A percentile compares a stretch with the other conserved stretches of the same genome.
phyloP scores from a whole-genome alignment of 495 filamentous ascomycete species.

The Usnea hakonensis region DNA sequence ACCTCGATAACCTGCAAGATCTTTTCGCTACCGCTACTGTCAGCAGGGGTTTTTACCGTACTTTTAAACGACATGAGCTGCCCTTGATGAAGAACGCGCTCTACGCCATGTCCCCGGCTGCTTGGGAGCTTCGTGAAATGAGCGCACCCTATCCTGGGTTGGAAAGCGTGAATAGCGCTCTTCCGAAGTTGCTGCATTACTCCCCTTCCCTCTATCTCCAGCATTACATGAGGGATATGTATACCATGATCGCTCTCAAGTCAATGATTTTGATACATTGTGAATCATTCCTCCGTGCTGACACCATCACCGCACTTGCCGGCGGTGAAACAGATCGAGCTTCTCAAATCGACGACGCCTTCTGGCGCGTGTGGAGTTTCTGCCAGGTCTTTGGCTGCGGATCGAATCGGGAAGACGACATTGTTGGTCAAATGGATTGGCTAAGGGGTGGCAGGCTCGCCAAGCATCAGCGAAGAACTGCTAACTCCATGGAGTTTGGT shows the following conservation, averaged over 20 bases:
- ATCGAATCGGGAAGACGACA: constrained; percentile 53
- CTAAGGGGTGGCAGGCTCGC: constrained; percentile 50
- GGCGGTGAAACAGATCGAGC: constrained; percentile 43
- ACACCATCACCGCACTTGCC: constrained; percentile 49
- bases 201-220: constrained; percentile 49
- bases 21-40: constrained; percentile 50
- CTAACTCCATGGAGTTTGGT: constrained; percentile 35
- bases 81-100: constrained; percentile 47
- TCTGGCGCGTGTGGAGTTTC: constrained; percentile 66
- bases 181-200: constrained; percentile 45
- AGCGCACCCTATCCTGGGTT: constrained; percentile 47
- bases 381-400: constrained; percentile 57
- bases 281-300: constrained; percentile 48
- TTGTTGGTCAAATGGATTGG: constrained; percentile 60
- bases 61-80: constrained; percentile 55
- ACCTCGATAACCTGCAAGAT: constrained; percentile 46
- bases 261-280: constrained; percentile 53
- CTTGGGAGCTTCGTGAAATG: constrained; percentile 60
- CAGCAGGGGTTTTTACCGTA: constrained; percentile 51
- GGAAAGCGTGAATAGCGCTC: constrained; percentile 39
- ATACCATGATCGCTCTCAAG: constrained; percentile 52
- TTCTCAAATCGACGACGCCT: constrained; percentile 53
- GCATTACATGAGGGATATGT: constrained; percentile 50
- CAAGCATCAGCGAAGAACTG: constrained; percentile 32
- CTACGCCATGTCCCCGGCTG: constrained; percentile 51